Percentiles rank a stretch among this genome's conserved stretches.
Evolutionary conservation across 805 yeast species (phyloP).

Genomic region (Lipomyces spencermartinsiae): DNA sequence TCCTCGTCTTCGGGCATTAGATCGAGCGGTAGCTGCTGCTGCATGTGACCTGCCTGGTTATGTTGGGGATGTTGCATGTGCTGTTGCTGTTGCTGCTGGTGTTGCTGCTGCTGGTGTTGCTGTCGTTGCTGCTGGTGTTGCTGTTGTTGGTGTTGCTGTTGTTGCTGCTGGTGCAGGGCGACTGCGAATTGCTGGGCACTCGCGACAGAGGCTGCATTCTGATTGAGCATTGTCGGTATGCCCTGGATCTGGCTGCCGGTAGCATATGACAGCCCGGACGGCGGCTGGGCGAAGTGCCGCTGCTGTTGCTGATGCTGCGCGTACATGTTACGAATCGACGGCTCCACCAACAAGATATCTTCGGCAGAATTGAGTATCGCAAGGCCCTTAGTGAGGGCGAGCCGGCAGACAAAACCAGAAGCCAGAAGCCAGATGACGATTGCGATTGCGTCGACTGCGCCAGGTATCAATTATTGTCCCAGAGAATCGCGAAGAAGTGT

Average conservation of each 20-base stretch:
- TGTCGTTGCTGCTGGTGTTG: constrained; percentile 19
- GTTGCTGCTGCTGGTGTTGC: constrained; percentile 12
- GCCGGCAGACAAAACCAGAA: not conserved
- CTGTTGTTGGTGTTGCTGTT: constrained; percentile 8
- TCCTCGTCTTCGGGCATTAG: constrained; percentile 26
- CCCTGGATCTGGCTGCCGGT: constrained; percentile 21
- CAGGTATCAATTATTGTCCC: not conserved
- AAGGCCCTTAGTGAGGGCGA: not conserved
- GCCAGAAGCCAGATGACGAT: not conserved
- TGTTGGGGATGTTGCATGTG: constrained; percentile 24
- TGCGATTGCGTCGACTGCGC: not conserved
- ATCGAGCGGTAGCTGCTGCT: constrained; percentile 22
- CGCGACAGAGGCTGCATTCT: constrained; percentile 5
- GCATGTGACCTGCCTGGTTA: constrained; percentile 9
- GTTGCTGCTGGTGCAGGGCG: constrained; percentile 21
- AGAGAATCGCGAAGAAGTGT: not conserved
- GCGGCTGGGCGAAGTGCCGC: constrained; percentile 31
- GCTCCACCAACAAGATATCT: not conserved
- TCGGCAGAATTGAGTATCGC: not conserved
- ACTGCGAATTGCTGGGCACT: constrained; percentile 22
- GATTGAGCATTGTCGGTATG: constrained; percentile 26
- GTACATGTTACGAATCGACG: constrained; percentile 18
- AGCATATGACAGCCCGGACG: constrained; percentile 25
- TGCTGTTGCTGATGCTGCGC: constrained; percentile 34
- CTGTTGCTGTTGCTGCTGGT: constrained; percentile 17